Base-by-base conservation (phyloP, 225 moss, liverwort and hornwort species). In the Physcomitrium patens region DNA sequence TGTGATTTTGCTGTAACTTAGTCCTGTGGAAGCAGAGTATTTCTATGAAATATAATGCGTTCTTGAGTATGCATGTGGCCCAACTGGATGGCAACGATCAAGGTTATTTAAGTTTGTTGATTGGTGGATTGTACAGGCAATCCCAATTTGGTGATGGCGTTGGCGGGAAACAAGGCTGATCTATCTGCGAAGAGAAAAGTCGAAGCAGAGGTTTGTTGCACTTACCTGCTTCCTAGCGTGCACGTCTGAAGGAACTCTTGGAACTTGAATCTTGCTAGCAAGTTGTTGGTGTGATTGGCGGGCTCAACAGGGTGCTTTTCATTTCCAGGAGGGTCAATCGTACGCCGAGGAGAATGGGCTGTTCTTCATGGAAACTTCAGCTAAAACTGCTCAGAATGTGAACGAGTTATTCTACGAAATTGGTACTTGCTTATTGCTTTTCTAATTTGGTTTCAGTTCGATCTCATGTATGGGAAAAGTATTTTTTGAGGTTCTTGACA, bases 351-450 rank as follows among this genome's bases (percentile, higher is more conserved):
- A 97, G 83, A 97, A 97, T 69, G 96, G 94, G 28, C 79, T 97
- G 24, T 94, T 97, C 42, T 97, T 97, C 77, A 92, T 97, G 92
- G 96, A 97, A 80, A 97, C 97, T 60, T 97, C 97, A 74, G 97
- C 97, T 26, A 97, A 97, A 80, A 97, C 91, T 65, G 92, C 90
- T 49, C 94, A 97, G 67, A 97, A 94, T 77, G 97, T 97, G 26
- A 97, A 94, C 59, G 94, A 97, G 73, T 83, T 97, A 37, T 97
- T 97, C 59, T 97, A 94, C 82, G 94, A 97, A 81, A 94, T 97
- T 70, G 96, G 96, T 94, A 82, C 31, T 18, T 49, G 59, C 59
- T 15, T 68, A 14, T 16, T 81, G 18, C 55, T 64, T 8, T 78
- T 53, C 26, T 60, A 12, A 11, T 60, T 31, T 3, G 31, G 7